Evolutionary conservation across 1,139 yeast species (phyloP).

Genomic region (Yamadazyma epiphylla): DNA sequence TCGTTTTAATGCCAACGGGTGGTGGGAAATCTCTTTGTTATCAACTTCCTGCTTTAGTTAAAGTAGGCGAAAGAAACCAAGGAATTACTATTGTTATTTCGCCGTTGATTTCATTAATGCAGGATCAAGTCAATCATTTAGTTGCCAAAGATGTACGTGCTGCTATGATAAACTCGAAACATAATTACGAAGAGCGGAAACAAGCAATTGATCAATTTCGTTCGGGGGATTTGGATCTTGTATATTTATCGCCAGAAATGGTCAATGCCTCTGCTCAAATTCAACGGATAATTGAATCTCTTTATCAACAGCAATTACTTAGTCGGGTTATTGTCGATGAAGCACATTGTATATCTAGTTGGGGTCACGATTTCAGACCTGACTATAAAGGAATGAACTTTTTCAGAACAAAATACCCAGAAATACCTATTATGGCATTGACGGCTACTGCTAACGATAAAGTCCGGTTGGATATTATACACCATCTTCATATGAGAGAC

Average conservation of each 20-base stretch:
- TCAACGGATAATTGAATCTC: constrained; percentile 55
- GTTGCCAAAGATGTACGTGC: constrained; percentile 66
- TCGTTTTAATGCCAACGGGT: constrained; percentile 98
- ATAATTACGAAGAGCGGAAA: constrained; percentile 59
- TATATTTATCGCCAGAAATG: constrained; percentile 96
- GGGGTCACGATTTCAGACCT: constrained; percentile 99
- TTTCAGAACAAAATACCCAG: constrained; percentile 71
- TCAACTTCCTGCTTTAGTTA: constrained; percentile 87
- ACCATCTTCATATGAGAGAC: constrained; percentile 56
- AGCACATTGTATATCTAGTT: constrained; percentile 96
- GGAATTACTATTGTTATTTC: constrained; percentile 93
- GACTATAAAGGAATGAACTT: constrained; percentile 81
- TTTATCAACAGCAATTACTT: constrained; percentile 53
- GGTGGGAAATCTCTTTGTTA: constrained; percentile 97
- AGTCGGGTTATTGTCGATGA: constrained; percentile 95
- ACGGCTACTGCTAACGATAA: constrained; percentile 97
- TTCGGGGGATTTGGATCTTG: constrained; percentile 66
- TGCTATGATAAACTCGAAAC: constrained; percentile 84
- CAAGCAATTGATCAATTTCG: constrained; percentile 60
- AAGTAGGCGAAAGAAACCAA: constrained; percentile 57
- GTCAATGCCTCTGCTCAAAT: constrained; percentile 73
- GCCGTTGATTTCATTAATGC: constrained; percentile 94
- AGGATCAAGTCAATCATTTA: constrained; percentile 90
- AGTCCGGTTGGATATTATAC: constrained; percentile 82
- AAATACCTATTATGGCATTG: constrained; percentile 88